Percentiles rank a stretch among this genome's conserved stretches.
These are phyloP conservation scores for Paulownia fortunei DNA, from an alignment of 257 asterid genomes.

Conservation along the genomic window DNA sequence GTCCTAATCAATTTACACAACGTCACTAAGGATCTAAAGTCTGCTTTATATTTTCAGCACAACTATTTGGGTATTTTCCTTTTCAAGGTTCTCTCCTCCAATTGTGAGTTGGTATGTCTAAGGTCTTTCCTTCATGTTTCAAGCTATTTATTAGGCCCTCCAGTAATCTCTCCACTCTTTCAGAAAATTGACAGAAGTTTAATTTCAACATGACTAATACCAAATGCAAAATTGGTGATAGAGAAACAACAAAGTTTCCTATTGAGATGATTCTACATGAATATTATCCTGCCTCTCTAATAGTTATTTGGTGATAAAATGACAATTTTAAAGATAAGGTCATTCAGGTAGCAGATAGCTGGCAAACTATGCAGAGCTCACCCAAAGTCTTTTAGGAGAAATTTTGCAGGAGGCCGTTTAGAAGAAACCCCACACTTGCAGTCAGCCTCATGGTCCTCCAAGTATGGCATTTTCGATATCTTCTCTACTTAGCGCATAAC, in stretches of 20 bases:
- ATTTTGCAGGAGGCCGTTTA: neutral
- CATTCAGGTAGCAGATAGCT: neutral
- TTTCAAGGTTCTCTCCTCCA: too few species aligned
- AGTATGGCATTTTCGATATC: conserved; percentile 97
- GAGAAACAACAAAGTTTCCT: neutral
- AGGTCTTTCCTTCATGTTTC: too few species aligned
- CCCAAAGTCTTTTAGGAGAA: neutral
- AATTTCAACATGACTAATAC: conserved; percentile 5
- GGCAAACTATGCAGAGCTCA: neutral
- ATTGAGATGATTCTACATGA: conserved; percentile 19
- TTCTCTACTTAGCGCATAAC: conserved; percentile 94
- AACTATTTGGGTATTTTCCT: too few species aligned
- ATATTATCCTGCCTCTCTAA: neutral
- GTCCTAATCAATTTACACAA: too few species aligned
- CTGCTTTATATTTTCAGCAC: too few species aligned
- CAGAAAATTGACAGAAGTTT: neutral
- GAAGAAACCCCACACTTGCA: neutral
- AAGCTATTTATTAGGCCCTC: too few species aligned
- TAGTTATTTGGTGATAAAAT: neutral
- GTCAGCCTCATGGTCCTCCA: conserved; percentile 77
- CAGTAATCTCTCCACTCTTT: too few species aligned
- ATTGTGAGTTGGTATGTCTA: too few species aligned
- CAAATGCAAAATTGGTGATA: neutral
- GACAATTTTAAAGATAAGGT: neutral
- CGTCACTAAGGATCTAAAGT: too few species aligned